These are phyloP conservation scores for Xylariaceae sp. DNA, from an alignment of 2,329 filamentous ascomycete genomes.

Conservation along the genomic window DNA sequence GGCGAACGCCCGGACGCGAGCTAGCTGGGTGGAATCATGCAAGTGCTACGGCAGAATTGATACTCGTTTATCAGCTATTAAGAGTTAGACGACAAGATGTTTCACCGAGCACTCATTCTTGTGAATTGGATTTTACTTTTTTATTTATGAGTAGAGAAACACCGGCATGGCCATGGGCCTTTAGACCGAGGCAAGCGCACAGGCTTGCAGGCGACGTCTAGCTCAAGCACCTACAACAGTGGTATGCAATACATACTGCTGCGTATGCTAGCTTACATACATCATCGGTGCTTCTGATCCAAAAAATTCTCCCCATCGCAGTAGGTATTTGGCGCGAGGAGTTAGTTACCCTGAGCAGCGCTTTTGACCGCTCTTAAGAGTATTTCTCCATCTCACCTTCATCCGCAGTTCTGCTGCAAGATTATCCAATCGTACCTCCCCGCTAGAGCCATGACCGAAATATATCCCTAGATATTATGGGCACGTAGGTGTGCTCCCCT, in stretches of 20 bases:
- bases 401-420: neutral
- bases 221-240: neutral
- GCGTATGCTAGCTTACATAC: neutral
- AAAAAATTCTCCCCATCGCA: neutral
- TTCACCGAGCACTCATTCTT: too few species aligned
- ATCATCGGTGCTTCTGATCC: neutral
- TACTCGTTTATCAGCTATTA: too few species aligned
- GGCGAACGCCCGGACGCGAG: too few species aligned
- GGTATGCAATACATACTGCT: neutral
- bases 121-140: neutral
- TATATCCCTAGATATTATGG: neutral
- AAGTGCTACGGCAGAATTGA: too few species aligned
- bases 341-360: neutral
- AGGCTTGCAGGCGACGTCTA: neutral
- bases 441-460: neutral
- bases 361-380: neutral
- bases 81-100: neutral
- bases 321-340: neutral
- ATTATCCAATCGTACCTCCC: neutral
- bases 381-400: neutral
- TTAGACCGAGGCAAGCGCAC: neutral
- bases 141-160: neutral
- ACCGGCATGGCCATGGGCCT: neutral
- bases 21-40: too few species aligned
- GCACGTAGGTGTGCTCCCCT: neutral